Conservation (phyloP, 2,329 filamentous ascomycete species). For the Cercospora sp. region DNA sequence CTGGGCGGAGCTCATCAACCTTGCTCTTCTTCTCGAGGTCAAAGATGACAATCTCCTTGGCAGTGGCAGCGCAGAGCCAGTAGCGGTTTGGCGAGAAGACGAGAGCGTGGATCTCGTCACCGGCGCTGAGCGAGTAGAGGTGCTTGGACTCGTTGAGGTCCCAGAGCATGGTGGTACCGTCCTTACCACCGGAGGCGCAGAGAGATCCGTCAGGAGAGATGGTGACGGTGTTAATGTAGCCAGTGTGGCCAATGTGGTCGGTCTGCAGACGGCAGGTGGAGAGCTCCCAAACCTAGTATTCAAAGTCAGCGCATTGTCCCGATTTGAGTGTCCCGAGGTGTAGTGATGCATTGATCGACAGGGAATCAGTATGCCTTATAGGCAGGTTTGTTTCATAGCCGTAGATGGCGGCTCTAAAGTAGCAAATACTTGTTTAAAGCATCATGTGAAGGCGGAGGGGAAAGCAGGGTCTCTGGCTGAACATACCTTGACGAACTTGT, state of each 20-base stretch:
- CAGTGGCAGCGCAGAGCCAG: conserved; percentile 99
- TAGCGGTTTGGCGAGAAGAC: conserved; percentile 99
- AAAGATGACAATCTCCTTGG: conserved; percentile 99
- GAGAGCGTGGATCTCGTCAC: conserved; percentile 99
- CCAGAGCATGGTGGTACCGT: conserved; percentile 99
- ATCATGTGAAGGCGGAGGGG: conserved; percentile 67
- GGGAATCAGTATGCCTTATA: conserved; percentile 79
- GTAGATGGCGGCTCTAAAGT: conserved; percentile 88
- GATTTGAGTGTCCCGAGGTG: neutral
- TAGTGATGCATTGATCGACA: conserved; percentile 4
- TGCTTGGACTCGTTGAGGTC: conserved; percentile 99
- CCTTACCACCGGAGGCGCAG: conserved; percentile 98
- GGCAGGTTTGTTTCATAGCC: conserved; percentile 87
- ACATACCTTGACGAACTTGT: conserved; percentile 99
- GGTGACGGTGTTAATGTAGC: conserved; percentile 99
- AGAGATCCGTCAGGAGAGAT: conserved; percentile 99
- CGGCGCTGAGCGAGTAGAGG: conserved; percentile 98
- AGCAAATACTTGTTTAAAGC: conserved; percentile 98
- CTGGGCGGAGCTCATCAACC: conserved; percentile 99
- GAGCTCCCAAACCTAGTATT: conserved; percentile 90
- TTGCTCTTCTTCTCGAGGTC: conserved; percentile 99
- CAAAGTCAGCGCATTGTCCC: conserved; percentile 11
- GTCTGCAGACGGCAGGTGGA: conserved; percentile 99
- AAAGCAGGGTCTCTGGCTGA: conserved; percentile 35
- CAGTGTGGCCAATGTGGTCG: conserved; percentile 99